Percentiles rank a stretch among this genome's conserved stretches.
Evolutionary conservation across 257 asterid genomes (phyloP).

Genomic region (Nemophila menziesii): DNA sequence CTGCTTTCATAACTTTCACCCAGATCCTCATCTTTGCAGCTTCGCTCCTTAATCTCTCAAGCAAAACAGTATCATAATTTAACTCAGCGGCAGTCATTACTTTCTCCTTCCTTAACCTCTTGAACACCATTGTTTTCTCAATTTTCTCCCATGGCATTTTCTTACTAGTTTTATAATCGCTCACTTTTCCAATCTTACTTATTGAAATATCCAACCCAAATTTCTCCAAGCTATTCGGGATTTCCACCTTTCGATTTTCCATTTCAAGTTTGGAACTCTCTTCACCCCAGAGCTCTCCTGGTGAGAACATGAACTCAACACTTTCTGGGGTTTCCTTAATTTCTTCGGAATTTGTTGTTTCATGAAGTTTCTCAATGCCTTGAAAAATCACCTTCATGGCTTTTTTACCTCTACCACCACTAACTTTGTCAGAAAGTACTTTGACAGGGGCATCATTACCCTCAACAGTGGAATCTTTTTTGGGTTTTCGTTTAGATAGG

Average conservation of each 20-base stretch:
- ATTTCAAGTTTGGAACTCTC: slow-evolving; percentile 12
- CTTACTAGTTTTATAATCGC: slow-evolving; percentile 20
- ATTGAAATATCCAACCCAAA: slow-evolving; percentile 23
- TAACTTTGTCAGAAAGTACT: slow-evolving; percentile 52
- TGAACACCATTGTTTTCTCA: slow-evolving; percentile 32
- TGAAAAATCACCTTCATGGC: slow-evolving; percentile 67
- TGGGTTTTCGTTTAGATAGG: slow-evolving; percentile 25
- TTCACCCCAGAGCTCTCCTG: slow-evolving; percentile 44
- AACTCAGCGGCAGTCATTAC: slow-evolving; percentile 35
- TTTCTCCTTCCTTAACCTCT: slow-evolving; percentile 35
- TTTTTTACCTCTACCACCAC: slow-evolving; percentile 68
- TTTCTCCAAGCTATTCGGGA: slow-evolving; percentile 2
- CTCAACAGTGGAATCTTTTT: slow-evolving; percentile 20
- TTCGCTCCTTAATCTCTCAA: slow-evolving; percentile 57
- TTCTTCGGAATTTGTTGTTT: slow-evolving; percentile 24
- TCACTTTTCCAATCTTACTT: slow-evolving; percentile 21
- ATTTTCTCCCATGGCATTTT: slow-evolving; percentile 71
- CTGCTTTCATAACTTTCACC: slow-evolving; percentile 91
- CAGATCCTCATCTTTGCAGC: slow-evolving; percentile 55
- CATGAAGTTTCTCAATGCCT: slow-evolving; percentile 52
- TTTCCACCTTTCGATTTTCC: slow-evolving; percentile 1
- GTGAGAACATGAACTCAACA: slow-evolving; percentile 38
- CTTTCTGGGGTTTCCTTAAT: slow-evolving; percentile 12
- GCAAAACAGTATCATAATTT: slow-evolving; percentile 48
- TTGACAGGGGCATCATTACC: slow-evolving; percentile 22